These are phyloP conservation scores for Chaetomium fimeti DNA, from an alignment of 495 filamentous ascomycete genomes.

Conservation along the genomic window DNA sequence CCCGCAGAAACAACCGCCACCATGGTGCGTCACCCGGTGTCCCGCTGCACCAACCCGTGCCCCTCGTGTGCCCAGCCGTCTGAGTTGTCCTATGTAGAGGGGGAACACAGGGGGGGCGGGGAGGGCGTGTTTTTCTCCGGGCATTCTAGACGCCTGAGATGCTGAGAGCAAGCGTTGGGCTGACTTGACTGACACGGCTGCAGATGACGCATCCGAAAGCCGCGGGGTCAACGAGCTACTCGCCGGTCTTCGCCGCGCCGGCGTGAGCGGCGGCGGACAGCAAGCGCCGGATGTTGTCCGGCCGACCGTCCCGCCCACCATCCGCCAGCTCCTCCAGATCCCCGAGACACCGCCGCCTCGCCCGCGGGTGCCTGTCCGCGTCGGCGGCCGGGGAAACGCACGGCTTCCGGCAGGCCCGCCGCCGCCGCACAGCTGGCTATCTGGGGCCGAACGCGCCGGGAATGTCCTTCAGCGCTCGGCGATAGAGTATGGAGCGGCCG, in stretches of 20 bases:
- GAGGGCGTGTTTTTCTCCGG: conserved; percentile 1
- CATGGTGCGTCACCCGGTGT: conserved; percentile 26
- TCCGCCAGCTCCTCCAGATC: conserved; percentile 62
- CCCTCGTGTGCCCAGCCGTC: conserved; percentile 1
- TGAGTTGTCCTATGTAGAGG: not conserved
- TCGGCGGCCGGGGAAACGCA: conserved; percentile 44
- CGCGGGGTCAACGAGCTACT: conserved; percentile 54
- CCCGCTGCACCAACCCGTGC: conserved; percentile 8
- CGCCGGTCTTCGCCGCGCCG: conserved; percentile 45
- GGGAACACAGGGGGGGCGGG: not conserved
- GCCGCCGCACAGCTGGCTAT: conserved; percentile 69
- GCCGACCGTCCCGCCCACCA: conserved; percentile 50
- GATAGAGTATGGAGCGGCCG: not conserved
- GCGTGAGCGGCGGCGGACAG: conserved; percentile 23
- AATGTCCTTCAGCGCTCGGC: conserved; percentile 4
- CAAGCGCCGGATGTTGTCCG: conserved; percentile 26
- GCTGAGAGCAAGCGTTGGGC: not conserved
- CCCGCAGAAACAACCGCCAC: conserved; percentile 27
- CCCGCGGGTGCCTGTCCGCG: conserved; percentile 55
- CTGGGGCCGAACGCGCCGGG: conserved; percentile 4
- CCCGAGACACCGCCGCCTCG: conserved; percentile 67
- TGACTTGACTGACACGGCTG: conserved; percentile 13
- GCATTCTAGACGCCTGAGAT: not conserved
- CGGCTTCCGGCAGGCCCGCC: conserved; percentile 64
- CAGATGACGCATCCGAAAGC: conserved; percentile 20